These are phyloP conservation scores for Fusarium sp. DNA, from an alignment of 2,329 filamentous ascomycete species.

Conservation along the genomic window DNA sequence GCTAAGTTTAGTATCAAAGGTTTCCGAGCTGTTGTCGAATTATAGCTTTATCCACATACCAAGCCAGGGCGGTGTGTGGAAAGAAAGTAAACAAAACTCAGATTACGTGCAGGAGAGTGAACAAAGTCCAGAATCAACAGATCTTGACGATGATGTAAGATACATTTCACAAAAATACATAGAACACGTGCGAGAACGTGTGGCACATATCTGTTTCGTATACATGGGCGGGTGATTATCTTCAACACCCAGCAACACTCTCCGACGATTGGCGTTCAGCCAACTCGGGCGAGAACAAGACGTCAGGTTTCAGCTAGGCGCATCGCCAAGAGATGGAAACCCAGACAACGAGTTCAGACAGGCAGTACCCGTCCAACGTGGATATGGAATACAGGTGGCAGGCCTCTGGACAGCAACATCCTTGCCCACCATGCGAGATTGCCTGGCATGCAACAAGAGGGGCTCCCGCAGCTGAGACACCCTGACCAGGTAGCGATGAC, in stretches of 20 bases:
- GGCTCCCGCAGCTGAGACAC: slow-evolving; percentile 19
- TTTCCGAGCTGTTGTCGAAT: neutral
- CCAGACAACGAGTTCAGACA: slow-evolving; percentile 25
- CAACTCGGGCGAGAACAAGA: neutral
- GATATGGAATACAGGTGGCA: slow-evolving; percentile 29
- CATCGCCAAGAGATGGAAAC: slow-evolving; percentile 20
- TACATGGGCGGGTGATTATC: neutral
- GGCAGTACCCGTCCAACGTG: slow-evolving; percentile 1
- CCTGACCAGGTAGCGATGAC: slow-evolving; percentile 16
- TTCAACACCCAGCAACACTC: neutral
- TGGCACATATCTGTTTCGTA: neutral
- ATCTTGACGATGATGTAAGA: neutral
- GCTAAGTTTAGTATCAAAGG: neutral
- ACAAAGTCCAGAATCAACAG: neutral
- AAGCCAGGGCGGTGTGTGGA: neutral
- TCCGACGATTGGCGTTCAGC: neutral
- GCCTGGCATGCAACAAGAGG: slow-evolving; percentile 21
- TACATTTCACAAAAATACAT: neutral
- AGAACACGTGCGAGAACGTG: neutral
- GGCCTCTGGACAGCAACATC: slow-evolving; percentile 11
- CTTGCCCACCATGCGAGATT: slow-evolving; percentile 16
- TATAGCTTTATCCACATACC: neutral
- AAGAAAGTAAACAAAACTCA: neutral
- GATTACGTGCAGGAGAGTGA: neutral
- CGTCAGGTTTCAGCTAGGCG: neutral